Conservation (phyloP, 1,139 yeast genomes). For the Dujonia santamariae region DNA sequence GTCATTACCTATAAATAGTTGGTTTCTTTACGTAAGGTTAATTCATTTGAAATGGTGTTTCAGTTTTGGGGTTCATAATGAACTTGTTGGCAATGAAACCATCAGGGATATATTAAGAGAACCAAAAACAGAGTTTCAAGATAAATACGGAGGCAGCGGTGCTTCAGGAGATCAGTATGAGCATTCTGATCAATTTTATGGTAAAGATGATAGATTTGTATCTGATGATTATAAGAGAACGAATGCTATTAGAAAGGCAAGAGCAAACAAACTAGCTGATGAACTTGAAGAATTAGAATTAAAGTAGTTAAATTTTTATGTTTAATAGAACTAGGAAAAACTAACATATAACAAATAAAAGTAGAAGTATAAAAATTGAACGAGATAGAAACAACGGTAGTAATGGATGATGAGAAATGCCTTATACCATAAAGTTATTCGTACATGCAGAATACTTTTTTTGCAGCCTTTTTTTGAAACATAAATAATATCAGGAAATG, state of each 20-base stretch:
- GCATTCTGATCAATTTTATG: slow-evolving; percentile 6
- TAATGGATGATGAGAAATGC: no score
- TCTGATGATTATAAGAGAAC: slow-evolving; percentile 30
- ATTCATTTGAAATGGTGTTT: slow-evolving; percentile 70
- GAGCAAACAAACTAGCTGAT: slow-evolving; percentile 30
- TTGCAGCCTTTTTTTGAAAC: no score
- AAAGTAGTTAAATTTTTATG: background rate
- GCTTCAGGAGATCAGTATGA: no score
- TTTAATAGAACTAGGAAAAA: no score
- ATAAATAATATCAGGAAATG: no score
- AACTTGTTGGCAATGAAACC: slow-evolving; percentile 50
- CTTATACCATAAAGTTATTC: no score
- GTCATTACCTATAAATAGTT: slow-evolving; percentile 58
- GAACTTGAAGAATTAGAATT: slow-evolving; percentile 24
- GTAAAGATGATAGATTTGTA: slow-evolving; percentile 12
- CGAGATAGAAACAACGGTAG: no score
- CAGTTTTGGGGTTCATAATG: slow-evolving; percentile 64
- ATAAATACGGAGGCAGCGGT: slow-evolving; percentile 22
- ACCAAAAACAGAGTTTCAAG: slow-evolving; percentile 32
- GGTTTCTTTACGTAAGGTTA: slow-evolving; percentile 63
- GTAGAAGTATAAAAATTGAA: no score
- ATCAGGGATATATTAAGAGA: slow-evolving; percentile 44
- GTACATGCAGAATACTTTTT: no score
- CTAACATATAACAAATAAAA: no score
- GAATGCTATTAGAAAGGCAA: slow-evolving; percentile 31